phyloP scores from a whole-genome alignment of 352 stramenopile genomes.

The Aphanomyces cochlioides region DNA sequence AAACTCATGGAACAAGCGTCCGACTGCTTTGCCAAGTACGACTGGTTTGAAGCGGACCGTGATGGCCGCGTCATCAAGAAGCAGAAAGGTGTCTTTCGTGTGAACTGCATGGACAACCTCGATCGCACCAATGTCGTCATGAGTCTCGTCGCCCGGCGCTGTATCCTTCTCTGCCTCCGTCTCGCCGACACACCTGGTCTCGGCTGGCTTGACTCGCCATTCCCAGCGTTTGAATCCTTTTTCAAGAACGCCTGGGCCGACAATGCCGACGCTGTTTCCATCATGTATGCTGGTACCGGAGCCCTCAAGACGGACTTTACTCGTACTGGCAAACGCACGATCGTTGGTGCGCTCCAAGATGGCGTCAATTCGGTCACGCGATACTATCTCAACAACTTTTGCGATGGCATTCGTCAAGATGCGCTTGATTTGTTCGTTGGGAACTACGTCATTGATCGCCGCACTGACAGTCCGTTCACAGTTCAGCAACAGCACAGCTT shows the following conservation, averaged over 20 bases:
- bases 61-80: conserved; percentile 52
- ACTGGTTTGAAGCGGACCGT: conserved; percentile 62
- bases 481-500: conserved; percentile 84
- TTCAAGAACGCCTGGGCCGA: conserved; percentile 92
- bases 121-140: conserved; percentile 97
- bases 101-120: conserved; percentile 98
- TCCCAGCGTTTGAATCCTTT: conserved; percentile 54
- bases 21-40: conserved; percentile 59
- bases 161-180: conserved; percentile 71
- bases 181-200: conserved; percentile 32
- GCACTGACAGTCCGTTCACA: conserved; percentile 70
- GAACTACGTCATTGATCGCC: conserved; percentile 67
- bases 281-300: conserved; percentile 91
- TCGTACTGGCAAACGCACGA: conserved; percentile 90
- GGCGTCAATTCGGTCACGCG: conserved; percentile 91
- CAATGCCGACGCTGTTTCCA: conserved; percentile 93
- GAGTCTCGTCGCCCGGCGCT: conserved; percentile 88
- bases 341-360: conserved; percentile 88
- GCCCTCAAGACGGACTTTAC: conserved; percentile 96
- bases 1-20: conserved; percentile 83
- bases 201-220: conserved; percentile 51
- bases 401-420: conserved; percentile 90
- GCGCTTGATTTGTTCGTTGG: conserved; percentile 89
- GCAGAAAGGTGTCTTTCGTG: conserved; percentile 92
- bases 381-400: conserved; percentile 97